phyloP scores from a whole-genome alignment of 257 asterid genomes.

The Solanum chiquidenum region DNA sequence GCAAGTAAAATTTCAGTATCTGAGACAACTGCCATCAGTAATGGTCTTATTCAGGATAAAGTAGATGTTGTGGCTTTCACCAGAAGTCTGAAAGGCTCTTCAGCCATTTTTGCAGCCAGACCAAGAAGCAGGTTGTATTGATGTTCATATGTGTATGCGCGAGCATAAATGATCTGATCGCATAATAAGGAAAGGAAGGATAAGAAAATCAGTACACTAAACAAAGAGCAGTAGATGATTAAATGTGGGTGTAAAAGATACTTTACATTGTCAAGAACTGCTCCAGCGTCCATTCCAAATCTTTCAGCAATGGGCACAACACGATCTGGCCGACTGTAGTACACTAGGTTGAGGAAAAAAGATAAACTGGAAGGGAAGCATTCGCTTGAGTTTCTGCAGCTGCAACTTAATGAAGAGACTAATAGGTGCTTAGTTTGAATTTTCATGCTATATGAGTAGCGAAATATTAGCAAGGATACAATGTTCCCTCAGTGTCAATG shows the following conservation, averaged over 20 bases:
- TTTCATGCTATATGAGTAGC: not conserved
- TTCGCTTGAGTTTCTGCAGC: not conserved
- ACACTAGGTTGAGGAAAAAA: constrained; percentile 26
- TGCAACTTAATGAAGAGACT: not conserved
- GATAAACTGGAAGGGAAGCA: not conserved
- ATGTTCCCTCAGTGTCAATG: constrained; percentile 93
- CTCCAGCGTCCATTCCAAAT: constrained; percentile 98
- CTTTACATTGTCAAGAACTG: constrained; percentile 89
- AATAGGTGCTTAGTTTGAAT: not conserved
- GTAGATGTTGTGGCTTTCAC: constrained; percentile 30
- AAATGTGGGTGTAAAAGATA: constrained; percentile 2
- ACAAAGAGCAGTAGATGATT: not conserved
- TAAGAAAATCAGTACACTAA: not conserved
- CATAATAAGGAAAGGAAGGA: not conserved
- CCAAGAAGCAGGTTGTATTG: constrained; percentile 95
- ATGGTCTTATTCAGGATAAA: not conserved
- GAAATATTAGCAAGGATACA: constrained; percentile 56
- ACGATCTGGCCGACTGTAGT: constrained; percentile 87
- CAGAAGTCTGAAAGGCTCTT: constrained; percentile 96
- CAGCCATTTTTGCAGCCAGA: constrained; percentile 99
- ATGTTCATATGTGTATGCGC: constrained; percentile 98
- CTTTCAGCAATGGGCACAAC: constrained; percentile 96
- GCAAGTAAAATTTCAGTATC: constrained; percentile 9
- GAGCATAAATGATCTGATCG: constrained; percentile 83
- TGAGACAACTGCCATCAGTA: constrained; percentile 3